phyloP scores from a whole-genome alignment of 1,284 basidiomycete species.

The Phaffia rhodozyma region DNA sequence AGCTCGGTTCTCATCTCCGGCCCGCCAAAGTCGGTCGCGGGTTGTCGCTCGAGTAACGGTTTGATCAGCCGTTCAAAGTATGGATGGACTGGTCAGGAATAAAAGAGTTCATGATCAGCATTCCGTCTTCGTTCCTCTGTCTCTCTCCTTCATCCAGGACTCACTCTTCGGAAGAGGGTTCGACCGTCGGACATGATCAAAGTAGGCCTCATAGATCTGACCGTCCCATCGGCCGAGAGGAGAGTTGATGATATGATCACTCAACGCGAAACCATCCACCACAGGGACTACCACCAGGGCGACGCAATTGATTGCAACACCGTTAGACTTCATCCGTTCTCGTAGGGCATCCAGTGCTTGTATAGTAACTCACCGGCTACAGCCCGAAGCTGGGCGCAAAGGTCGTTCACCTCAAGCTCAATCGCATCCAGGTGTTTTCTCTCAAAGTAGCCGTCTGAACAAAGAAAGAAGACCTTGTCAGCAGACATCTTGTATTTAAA shows the following conservation, averaged over 20 bases:
- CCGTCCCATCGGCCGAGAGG: constrained; percentile 43
- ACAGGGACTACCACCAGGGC: constrained; percentile 33
- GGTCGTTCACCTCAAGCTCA: constrained; percentile 36
- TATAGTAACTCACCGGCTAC: constrained; percentile 32
- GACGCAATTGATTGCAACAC: not conserved
- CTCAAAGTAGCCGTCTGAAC: constrained; percentile 36
- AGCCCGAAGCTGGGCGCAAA: constrained; percentile 40
- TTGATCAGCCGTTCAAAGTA: constrained; percentile 45
- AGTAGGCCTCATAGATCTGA: constrained; percentile 40
- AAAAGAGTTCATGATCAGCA: not conserved
- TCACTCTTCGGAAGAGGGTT: constrained; percentile 27
- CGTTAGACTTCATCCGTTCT: constrained; percentile 9
- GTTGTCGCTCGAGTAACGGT: constrained; percentile 40
- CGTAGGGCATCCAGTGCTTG: not conserved
- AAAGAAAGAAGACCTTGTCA: constrained; percentile 16
- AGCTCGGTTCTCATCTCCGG: constrained; percentile 34
- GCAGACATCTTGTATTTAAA: not conserved
- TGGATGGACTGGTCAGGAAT: constrained; percentile 30
- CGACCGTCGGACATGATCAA: constrained; percentile 34
- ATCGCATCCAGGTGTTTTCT: constrained; percentile 39
- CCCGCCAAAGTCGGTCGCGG: constrained; percentile 34
- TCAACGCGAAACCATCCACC: constrained; percentile 43
- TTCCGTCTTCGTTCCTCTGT: not conserved
- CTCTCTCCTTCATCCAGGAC: constrained; percentile 13
- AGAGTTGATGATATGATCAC: constrained; percentile 47